Base-by-base conservation (phyloP, 2,329 filamentous ascomycete genomes). In the Hawksworthiomyces lignivorus region DNA sequence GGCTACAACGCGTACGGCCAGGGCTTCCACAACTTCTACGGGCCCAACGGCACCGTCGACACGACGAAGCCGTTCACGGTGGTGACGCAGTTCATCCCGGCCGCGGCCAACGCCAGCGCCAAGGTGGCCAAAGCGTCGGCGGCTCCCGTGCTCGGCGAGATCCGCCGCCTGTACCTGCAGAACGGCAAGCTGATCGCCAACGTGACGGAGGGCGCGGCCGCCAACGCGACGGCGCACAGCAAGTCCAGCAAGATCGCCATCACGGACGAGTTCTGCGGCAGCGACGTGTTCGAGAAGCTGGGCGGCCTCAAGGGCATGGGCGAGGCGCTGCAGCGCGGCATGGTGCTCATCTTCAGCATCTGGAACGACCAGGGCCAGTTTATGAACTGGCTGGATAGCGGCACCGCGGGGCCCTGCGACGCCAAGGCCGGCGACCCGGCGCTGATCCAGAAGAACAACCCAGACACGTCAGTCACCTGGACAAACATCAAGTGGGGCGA, bases 401-500 rank as follows among this genome's bases (percentile, higher is more conserved):
- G 62, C 9, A 59, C 54, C 21, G 51, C 65, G 4, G 71, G 72
- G 1, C 70, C 70, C 28, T 80, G 76, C 56, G 66, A 65, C 51
- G 62, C 61, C 4, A 72, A 67, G 0, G 70, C 73, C 50, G 76
- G 75, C 1, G 62, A 67, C 44, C 75, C 76, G 0, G 55, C 58
- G 28, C 57, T 64, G 12, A 73, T 80, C 43, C 46, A 63, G 41
- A 56, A 61, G 35, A 55, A 71, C 12, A 59, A 71, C 50, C 67
- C 70, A 1, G 60, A 62, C 36, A 69, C 75, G 1, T 62, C 62
- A 12, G 71, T 80, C 4, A 68, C 61, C 1, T 80, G 75, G 52
- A 71, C 67, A 47, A 70, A 77, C 51, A 71, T 80, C 50, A 69
- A 68, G 52, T 75, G 73, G 66, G 76, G 76, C n/a, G 73, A 80